These are phyloP conservation scores for Usnea hakonensis DNA, from an alignment of 495 filamentous ascomycete genomes.

Conservation along the genomic window DNA sequence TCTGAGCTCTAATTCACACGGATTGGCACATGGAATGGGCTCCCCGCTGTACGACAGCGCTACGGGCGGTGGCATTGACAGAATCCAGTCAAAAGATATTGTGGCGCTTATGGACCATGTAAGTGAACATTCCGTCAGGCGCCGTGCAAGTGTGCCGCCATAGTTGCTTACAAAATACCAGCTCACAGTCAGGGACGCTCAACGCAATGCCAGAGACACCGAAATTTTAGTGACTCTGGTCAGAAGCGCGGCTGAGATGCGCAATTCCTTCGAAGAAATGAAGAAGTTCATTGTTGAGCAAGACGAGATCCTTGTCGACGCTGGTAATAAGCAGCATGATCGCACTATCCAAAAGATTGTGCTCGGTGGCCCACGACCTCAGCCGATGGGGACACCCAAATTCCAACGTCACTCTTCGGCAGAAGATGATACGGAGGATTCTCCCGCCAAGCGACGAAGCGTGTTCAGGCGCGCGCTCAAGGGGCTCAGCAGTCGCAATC, in stretches of 20 bases:
- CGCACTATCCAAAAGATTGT: constrained; percentile 72
- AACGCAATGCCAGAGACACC: constrained; percentile 92
- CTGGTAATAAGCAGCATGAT: constrained; percentile 79
- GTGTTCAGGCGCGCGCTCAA: constrained; percentile 87
- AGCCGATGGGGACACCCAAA: constrained; percentile 47
- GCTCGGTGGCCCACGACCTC: constrained; percentile 75
- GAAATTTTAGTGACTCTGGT: constrained; percentile 94
- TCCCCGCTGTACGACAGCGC: constrained; percentile 87
- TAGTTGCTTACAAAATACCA: constrained; percentile 38
- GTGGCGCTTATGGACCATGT: constrained; percentile 96
- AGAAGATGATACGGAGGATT: constrained; percentile 63
- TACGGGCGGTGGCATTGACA: constrained; percentile 80
- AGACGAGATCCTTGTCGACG: constrained; percentile 72
- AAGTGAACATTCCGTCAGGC: constrained; percentile 31
- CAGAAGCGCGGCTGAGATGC: constrained; percentile 91
- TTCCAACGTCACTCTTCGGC: constrained; percentile 36
- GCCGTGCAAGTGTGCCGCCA: constrained; percentile 6
- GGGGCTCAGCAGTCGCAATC: constrained; percentile 75
- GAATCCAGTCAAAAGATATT: constrained; percentile 95
- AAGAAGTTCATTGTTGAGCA: constrained; percentile 84
- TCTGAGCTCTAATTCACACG: constrained; percentile 82
- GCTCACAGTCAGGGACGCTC: constrained; percentile 93
- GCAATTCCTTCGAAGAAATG: constrained; percentile 93
- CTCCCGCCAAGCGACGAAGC: constrained; percentile 72
- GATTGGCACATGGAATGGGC: constrained; percentile 53